These are phyloP conservation scores for Sporisorium iseilematis-ciliati DNA, from an alignment of 1,284 basidiomycete species.

Conservation along the genomic window DNA sequence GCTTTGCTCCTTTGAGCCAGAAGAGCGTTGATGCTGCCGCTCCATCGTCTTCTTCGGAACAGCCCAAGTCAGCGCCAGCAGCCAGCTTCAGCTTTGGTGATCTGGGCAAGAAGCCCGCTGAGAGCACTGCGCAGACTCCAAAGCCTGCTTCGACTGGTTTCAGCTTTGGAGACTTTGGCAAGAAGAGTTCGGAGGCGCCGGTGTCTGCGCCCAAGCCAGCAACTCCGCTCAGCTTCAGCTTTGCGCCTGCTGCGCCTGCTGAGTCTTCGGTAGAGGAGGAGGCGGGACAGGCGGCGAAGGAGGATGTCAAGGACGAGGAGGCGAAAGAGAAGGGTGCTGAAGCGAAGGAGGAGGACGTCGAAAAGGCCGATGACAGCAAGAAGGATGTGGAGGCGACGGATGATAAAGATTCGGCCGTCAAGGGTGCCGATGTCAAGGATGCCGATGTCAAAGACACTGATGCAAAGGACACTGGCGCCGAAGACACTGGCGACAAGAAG, in stretches of 20 bases:
- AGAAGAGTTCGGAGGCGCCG: constrained; percentile 4
- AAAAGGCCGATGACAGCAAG: not conserved
- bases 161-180: constrained; percentile 21
- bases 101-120: constrained; percentile 14
- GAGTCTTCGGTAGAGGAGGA: constrained; percentile 6
- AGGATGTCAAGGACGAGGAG: not conserved
- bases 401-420: not conserved
- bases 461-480: not conserved
- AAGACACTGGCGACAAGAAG: not conserved
- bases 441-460: not conserved
- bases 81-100: constrained; percentile 27
- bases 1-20: constrained; percentile 11
- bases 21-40: constrained; percentile 2
- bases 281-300: not conserved
- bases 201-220: not conserved
- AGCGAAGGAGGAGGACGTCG: not conserved
- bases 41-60: not conserved
- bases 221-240: constrained; percentile 10
- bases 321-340: constrained; percentile 2
- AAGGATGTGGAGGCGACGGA: not conserved
- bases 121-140: not conserved
- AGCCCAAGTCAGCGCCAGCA: constrained; percentile 4
- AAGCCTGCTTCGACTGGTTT: constrained; percentile 15
- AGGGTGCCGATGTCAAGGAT: not conserved
- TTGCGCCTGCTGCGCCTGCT: constrained; percentile 16